Base-by-base conservation (phyloP, 208 protist species). In the Wallacemonas sp. region DNA sequence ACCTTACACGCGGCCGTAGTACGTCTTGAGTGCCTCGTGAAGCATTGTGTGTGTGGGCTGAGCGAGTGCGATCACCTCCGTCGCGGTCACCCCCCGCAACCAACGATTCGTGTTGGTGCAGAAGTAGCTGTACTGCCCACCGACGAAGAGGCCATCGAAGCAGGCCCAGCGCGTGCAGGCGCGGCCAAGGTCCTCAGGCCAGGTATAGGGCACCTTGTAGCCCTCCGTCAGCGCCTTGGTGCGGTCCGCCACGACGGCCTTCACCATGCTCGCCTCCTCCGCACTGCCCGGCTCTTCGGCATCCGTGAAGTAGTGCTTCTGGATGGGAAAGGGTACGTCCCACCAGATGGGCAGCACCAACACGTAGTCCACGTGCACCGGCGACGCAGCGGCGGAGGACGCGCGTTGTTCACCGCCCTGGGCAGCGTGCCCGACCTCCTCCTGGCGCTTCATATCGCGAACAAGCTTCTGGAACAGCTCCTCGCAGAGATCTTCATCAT, bases 401-500 rank as follows among this genome's bases (percentile, higher is more conserved):
- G n/a, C 33, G 46, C 49, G 39, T 36, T 42, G 60, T 51, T 34
- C 27, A 15, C 51, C 22, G 26, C 51, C 15, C 0, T 59, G 15
- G 34, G 62, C n/a, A n/a, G 42, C 28, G 26, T 44, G 15, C 28
- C 30, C 31, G 47, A 9, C 33, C 51, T 19, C 46, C 22, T 6
- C n/a, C 22, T 58, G 30, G 38, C 19, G 19, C 0, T 0, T 8
- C 83, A 95, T 90, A 62, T 95, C 90, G 21, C 28, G 34, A 26
- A 80, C 75, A 1, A 95, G 75, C 67, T 93, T 95, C 44, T 77
- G 74, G 62, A 95, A 93, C 12, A 95, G 83, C 31, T 76, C 59
- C 75, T 95, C 86, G 69, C 90, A 95, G 9, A 95, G 68, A 62
- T 95, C 90, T 65, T 95, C 90, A 64, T 95, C 90, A 62, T 95